Evolutionary conservation across 257 asterid species (phyloP), one percentile per base, ranked within the genome.

Genomic region (Scutellaria minor): DNA sequence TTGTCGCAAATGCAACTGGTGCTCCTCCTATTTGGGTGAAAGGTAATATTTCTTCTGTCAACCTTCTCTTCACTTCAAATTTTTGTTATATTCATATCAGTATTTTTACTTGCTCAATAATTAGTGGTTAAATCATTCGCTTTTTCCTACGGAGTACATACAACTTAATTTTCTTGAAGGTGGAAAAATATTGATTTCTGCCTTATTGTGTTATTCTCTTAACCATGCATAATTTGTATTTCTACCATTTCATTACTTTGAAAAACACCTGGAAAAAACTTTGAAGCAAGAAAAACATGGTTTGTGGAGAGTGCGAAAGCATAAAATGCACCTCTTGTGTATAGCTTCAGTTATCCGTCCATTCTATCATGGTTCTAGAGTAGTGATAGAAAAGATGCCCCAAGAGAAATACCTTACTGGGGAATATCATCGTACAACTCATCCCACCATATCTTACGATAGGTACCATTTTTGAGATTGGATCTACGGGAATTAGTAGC

Each of bases 1-100:
- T 88, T 14, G 86, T 92, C 22, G 97, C 97, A 60, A 89, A 91
- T 83, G 93, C 91, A 62, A 86, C 96, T 37, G 90, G 89, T 53
- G 83, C 87, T 71, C 95, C 95, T 78, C 96, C 97, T 41, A 81
- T 91, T 66, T 91, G 97, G 97, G 96, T 88, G 58, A 87, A 85
- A 82, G 96, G 96, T 91, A 83, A 81, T 53, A 14, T 44, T 45
- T 72, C 10, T 52, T 46, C 7, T 4, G 47, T 31, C 47, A 42
- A 45, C 72, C 53, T 50, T 75, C 65, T 59, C 1, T 35, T 37
- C 42, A 20, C 35, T 42, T 64, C 12, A 46, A 12, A 15, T 2
- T 44, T 47, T 75, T 44, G 13, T 18, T 67, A 42, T 9, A 54
- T 73, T 31, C 1, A 39, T 66, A n/a, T 18, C 62, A 12, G 37